Percentiles rank a stretch among this genome's conserved stretches.
These are phyloP conservation scores for Parmelia sp. DNA, from an alignment of 495 filamentous ascomycete species.

Conservation along the genomic window DNA sequence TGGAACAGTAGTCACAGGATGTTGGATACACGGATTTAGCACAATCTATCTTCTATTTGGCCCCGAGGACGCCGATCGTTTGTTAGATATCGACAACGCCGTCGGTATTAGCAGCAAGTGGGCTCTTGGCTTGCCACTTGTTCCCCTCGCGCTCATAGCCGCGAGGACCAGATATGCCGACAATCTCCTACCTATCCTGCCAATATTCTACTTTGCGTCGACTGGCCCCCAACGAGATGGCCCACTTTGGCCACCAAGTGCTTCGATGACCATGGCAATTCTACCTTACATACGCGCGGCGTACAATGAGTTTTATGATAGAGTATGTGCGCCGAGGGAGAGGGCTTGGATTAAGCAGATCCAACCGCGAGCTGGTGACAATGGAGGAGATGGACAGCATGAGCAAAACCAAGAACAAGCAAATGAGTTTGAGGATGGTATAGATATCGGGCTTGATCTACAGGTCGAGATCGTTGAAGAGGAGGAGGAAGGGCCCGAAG, in stretches of 20 bases:
- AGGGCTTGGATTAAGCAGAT: slow-evolving; percentile 60
- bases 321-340: slow-evolving; percentile 56
- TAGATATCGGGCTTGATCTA: slow-evolving; percentile 35
- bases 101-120: slow-evolving; percentile 30
- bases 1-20: slow-evolving; percentile 49
- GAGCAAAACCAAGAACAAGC: slow-evolving; percentile 34
- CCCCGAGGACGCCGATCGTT: slow-evolving; percentile 46
- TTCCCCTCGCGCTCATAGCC: slow-evolving; percentile 54
- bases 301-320: slow-evolving; percentile 63
- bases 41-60: slow-evolving; percentile 61
- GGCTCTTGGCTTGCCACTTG: slow-evolving; percentile 54
- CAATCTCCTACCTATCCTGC: slow-evolving; percentile 53
- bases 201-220: slow-evolving; percentile 55
- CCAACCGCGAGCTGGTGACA: slow-evolving; percentile 52
- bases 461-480: slow-evolving; percentile 37
- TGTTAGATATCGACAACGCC: slow-evolving; percentile 37
- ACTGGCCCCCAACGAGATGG: slow-evolving; percentile 39
- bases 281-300: slow-evolving; percentile 61
- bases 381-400: slow-evolving; percentile 26
- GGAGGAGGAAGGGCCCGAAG: slow-evolving; percentile 39
- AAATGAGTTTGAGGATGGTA: slow-evolving; percentile 33
- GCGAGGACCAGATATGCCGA: slow-evolving; percentile 55
- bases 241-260: slow-evolving; percentile 66
- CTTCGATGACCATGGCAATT: slow-evolving; percentile 60
- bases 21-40: slow-evolving; percentile 52